A percentile compares a stretch with the other conserved stretches of the same genome.
Evolutionary conservation across 2,329 filamentous ascomycete genomes (phyloP).

Genomic region (Trichoderma sp.): DNA sequence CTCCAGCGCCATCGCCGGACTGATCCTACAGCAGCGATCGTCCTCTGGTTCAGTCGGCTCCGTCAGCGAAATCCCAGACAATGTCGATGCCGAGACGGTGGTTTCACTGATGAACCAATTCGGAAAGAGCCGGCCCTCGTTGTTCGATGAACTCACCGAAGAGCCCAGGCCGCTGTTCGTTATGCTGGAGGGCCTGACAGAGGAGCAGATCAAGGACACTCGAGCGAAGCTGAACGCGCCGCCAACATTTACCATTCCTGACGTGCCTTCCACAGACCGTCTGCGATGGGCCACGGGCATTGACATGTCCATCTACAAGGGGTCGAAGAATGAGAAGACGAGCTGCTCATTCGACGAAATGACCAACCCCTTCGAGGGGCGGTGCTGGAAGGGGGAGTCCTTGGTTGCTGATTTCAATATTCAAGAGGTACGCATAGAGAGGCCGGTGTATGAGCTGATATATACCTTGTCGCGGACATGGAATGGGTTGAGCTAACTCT

Average conservation of each 20-base stretch:
- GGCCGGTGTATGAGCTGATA: not conserved
- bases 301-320: conserved; percentile 46
- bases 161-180: conserved; percentile 60
- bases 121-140: conserved; percentile 53
- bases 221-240: conserved; percentile 42
- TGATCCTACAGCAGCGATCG: conserved; percentile 62
- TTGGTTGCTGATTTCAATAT: conserved; percentile 50
- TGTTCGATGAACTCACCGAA: conserved; percentile 50
- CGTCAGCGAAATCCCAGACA: conserved; percentile 50
- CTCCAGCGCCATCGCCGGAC: conserved; percentile 57
- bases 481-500: not conserved
- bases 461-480: not conserved
- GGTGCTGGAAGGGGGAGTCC: conserved; percentile 50
- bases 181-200: conserved; percentile 59
- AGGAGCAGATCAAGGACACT: conserved; percentile 50
- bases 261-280: conserved; percentile 48
- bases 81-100: conserved; percentile 49
- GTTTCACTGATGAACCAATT: conserved; percentile 62
- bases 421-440: conserved; percentile 43
- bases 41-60: conserved; percentile 52
- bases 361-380: conserved; percentile 47
- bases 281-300: conserved; percentile 48
- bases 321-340: conserved; percentile 39
- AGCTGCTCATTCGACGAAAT: conserved; percentile 45
- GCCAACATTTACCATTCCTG: conserved; percentile 54